Percentiles rank a stretch among this genome's conserved stretches.
Conservation (phyloP, 225 moss, liverwort and hornwort species). For the Physcomitrellopsis africana region DNA sequence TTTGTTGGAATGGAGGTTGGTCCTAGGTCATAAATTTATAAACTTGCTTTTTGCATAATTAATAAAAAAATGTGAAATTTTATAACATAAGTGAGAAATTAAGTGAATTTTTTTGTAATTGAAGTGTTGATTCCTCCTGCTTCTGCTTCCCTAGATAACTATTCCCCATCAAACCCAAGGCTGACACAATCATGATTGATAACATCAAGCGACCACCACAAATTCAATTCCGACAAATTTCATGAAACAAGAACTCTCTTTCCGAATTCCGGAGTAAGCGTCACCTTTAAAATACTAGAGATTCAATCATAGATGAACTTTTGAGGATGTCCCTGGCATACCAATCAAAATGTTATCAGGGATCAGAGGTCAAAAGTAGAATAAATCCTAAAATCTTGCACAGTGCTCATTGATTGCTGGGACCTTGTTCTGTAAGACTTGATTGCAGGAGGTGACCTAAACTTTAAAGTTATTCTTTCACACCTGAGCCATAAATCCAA, state of each 20-base stretch:
- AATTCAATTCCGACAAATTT: not conserved
- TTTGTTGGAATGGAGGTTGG: no score
- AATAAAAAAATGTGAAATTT: no score
- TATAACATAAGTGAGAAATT: no score
- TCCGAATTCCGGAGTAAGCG: no score
- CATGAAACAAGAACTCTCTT: no score
- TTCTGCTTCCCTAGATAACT: conserved; percentile 76
- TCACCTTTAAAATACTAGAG: not conserved
- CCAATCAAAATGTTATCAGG: conserved; percentile 10
- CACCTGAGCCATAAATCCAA: conserved; percentile 19
- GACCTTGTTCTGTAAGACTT: not conserved
- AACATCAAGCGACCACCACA: not conserved
- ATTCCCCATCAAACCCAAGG: conserved; percentile 59
- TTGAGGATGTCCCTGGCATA: not conserved
- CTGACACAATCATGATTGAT: conserved; percentile 46
- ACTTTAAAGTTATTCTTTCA: not conserved
- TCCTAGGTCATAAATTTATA: no score
- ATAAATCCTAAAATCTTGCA: conserved; percentile 5
- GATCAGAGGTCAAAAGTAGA: not conserved
- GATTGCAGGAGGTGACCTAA: not conserved
- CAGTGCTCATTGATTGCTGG: not conserved
- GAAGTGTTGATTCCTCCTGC: no score
- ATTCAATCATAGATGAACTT: not conserved
- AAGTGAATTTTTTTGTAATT: no score
- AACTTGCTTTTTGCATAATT: no score